Evolutionary conservation across 2,329 filamentous ascomycete genomes (phyloP).

Genomic region (Eurotiales sp.): DNA sequence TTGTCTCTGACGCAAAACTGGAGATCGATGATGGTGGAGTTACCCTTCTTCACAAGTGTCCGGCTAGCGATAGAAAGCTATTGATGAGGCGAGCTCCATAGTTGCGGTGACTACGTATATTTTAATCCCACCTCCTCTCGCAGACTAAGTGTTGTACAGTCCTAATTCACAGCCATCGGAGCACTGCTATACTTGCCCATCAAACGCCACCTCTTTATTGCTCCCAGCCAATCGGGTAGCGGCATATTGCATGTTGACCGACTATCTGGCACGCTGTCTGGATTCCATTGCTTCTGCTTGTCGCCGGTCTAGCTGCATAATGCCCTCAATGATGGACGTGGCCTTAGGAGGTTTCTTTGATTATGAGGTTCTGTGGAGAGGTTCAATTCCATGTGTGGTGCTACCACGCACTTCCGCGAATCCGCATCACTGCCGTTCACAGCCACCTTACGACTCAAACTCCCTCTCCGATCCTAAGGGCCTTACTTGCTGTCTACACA

Average conservation of each 20-base stretch:
- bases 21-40: background rate
- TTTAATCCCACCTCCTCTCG: background rate
- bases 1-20: conserved; percentile 1
- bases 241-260: conserved; percentile 9
- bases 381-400: conserved; percentile 12
- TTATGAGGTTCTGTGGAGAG: conserved; percentile 8
- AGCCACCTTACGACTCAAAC: conserved; percentile 3
- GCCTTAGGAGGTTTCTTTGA: conserved; percentile 10
- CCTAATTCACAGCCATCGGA: conserved; percentile 1
- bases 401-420: conserved; percentile 7
- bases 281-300: conserved; percentile 1
- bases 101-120: background rate
- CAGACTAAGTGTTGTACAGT: conserved; percentile 6
- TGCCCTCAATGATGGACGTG: conserved; percentile 9
- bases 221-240: conserved; percentile 10
- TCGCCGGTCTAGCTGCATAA: conserved; percentile 7
- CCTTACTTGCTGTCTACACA: background rate
- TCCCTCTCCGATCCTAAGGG: background rate
- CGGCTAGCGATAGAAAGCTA: background rate
- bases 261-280: conserved; percentile 5
- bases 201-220: background rate
- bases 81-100: background rate
- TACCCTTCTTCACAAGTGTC: conserved; percentile 2
- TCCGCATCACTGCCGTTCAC: conserved; percentile 11
- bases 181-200: background rate